Evolutionary conservation across 805 yeast species (phyloP), one percentile per base, ranked within the genome.

Genomic region (Debaryomyces prosopidis): DNA sequence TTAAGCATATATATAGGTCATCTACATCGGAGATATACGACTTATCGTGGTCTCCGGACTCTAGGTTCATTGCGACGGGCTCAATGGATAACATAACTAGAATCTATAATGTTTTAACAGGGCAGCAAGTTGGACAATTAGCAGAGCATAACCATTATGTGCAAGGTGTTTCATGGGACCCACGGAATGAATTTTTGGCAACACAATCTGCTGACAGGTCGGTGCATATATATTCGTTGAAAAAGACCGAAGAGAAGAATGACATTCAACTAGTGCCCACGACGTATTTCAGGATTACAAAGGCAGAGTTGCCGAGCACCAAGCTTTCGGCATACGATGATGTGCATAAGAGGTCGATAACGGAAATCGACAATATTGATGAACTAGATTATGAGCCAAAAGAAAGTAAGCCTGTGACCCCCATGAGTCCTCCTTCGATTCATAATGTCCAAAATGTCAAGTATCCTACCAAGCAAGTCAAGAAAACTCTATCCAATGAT

Each of bases 161-260:
- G 2, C 99, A 94, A 65, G 99, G 99, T 2, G 92, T 94, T 4
- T 75, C 86, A 0, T 94, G 98, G 98, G 99, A 94, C 62, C 99
- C 99, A 6, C 60, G 71, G 43, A 82, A 85, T 50, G 81, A 85
- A 61, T 89, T 65, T 53, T 64, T 94, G 4, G 89, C 91, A 1
- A 86, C 96, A 5, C 97, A 91, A 62, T 82, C 94, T 19, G 95
- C 97, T 10, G 99, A 94, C 66, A 69, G 96, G 48, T 75, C 89
- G 2, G 84, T 92, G 10, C 83, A 82, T 51, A 69, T 94, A n/a
- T 88, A 88, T 61, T 67, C 73, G 16, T 59, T 82, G 33, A 61
- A 54, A 31, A 48, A 58, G 3, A 57, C 56, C 27, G 64, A 57
- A 33, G 70, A 62, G 18, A 42, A 42, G 27, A 28, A 23, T 15